Evolutionary conservation across 108 stramenopile species (phyloP), one percentile per base, ranked within the genome.

Genomic region (Cyclotella distinguenda): DNA sequence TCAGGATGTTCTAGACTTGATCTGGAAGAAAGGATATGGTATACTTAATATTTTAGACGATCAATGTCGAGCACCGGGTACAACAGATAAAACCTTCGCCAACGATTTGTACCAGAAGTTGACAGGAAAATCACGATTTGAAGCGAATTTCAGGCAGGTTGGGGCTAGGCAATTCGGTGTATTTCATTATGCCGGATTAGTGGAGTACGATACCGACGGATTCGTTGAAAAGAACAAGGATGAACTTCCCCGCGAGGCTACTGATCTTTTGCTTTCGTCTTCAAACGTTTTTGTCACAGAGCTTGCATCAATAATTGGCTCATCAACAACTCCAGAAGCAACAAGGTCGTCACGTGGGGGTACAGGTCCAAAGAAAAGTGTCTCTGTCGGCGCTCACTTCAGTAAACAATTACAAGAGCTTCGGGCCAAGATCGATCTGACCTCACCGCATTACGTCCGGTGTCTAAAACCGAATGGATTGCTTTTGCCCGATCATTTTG

Each of bases 181-280:
- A 13, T 27, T 59, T 33, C 88, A 90, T 46, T 87, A 86, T 69
- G 88, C 88, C 21, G 84, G 84, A 9, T 47, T 78, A 3, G 86
- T 90, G 0, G 71, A 83, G 47, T 90, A 90, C 57, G 58, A 64
- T 43, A 76, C 78, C 4, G 77, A 79, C 51, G 85, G 82, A 15
- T 90, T 86, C 44, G 64, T 84, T 13, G 84, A 87, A 50, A 90
- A 90, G 60, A 94, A 94, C 68, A 77, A 67, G 44, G 93, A 94
- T 48, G 82, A 86, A 26, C 76, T 94, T 11, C 82, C 82, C 4
- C 68, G 63, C 11, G 83, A 80, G 36, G 69, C 79, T 12, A 60
- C 74, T 3, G 71, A 76, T 38, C 64, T 90, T 21, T 38, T 77
- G 35, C 65, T 76, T 10, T 79, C 74, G 6, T 72, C 77, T 12